phyloP scores from a whole-genome alignment of 331 rosid species.

The Rosa hybrid region DNA sequence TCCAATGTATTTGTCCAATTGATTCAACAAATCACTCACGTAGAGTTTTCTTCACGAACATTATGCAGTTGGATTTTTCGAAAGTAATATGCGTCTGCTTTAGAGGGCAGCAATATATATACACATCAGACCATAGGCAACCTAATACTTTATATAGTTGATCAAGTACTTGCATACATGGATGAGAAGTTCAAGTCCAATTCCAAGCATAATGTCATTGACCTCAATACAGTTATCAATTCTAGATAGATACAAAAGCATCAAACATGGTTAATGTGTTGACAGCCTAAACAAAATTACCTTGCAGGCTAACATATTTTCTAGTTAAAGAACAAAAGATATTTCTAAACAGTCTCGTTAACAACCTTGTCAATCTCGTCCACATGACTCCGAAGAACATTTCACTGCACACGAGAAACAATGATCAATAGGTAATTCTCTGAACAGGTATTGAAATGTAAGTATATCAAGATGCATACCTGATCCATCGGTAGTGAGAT shows the following conservation, averaged over 20 bases:
- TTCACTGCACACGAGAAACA: slow-evolving; percentile 66
- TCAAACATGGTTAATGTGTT: no score
- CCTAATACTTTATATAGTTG: background rate
- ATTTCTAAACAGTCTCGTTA: slow-evolving; percentile 40
- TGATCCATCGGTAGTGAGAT: slow-evolving; percentile 87
- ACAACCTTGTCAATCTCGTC: slow-evolving; percentile 72
- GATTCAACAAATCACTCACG: no score
- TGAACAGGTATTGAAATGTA: background rate
- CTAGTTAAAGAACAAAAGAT: slow-evolving; percentile 20
- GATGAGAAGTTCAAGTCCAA: background rate
- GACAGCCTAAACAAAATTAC: slow-evolving; percentile 2
- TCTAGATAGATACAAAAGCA: background rate
- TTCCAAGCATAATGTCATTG: background rate
- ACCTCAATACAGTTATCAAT: background rate
- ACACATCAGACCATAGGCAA: background rate
- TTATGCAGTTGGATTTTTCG: background rate
- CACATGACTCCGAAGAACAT: slow-evolving; percentile 61
- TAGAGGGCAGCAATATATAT: background rate
- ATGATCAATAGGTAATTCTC: slow-evolving; percentile 6
- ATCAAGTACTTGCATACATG: background rate
- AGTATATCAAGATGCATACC: slow-evolving; percentile 40
- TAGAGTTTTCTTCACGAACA: background rate
- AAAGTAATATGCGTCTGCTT: background rate
- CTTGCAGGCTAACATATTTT: slow-evolving; percentile 10
- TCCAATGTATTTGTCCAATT: no score